Conservation (phyloP, 2,329 filamentous ascomycete genomes). For the Madurella fahalii region DNA sequence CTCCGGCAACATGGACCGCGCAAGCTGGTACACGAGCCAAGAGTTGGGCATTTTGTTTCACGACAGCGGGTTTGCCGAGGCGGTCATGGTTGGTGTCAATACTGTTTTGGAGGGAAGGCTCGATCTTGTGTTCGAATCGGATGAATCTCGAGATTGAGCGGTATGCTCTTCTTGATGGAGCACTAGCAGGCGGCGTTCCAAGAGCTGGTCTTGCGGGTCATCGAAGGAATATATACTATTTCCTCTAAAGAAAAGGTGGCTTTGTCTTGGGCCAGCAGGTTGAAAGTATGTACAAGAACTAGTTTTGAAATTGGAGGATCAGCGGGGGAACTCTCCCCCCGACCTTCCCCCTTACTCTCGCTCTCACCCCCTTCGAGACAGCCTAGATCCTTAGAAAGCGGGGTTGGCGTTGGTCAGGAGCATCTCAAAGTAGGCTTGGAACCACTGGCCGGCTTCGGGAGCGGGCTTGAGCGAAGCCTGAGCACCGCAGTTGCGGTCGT, state of each 20-base stretch:
- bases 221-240: too few species aligned
- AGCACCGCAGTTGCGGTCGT: slow-evolving; percentile 51
- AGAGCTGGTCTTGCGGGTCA: too few species aligned
- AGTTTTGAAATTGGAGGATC: too few species aligned
- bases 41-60: slow-evolving; percentile 67
- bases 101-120: slow-evolving; percentile 34
- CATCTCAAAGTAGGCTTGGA: slow-evolving; percentile 57
- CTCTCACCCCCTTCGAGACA: too few species aligned
- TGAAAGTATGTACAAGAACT: too few species aligned
- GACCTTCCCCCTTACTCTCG: too few species aligned
- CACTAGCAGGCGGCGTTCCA: too few species aligned
- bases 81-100: slow-evolving; percentile 31
- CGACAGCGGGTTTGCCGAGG: slow-evolving; percentile 31
- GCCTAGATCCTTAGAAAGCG: slow-evolving; percentile 5
- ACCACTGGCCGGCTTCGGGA: slow-evolving; percentile 67
- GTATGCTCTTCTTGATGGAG: neutral
- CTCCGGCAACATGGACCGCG: slow-evolving; percentile 79
- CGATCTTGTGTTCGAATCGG: slow-evolving; percentile 30
- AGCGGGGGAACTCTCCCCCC: too few species aligned
- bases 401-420: slow-evolving; percentile 43
- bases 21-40: slow-evolving; percentile 84
- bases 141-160: neutral
- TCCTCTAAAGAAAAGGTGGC: too few species aligned
- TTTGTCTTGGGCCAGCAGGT: too few species aligned
- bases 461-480: slow-evolving; percentile 56